Conservation (phyloP, 768 basidiomycete species). For the Mycena maculata region DNA sequence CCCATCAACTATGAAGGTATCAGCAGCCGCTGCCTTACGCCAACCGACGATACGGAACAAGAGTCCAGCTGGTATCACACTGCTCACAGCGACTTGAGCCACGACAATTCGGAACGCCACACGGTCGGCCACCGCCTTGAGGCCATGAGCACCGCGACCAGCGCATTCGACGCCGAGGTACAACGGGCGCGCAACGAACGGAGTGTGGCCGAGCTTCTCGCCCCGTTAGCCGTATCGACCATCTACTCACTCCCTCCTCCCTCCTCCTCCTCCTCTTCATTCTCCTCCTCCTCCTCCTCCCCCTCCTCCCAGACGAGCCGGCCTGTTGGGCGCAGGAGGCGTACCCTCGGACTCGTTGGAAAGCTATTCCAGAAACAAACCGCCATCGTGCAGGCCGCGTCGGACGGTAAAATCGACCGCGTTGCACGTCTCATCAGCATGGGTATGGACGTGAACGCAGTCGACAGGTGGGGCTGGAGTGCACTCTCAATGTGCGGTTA, state of each 20-base stretch:
- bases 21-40: too few species aligned
- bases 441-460: conserved; percentile 27
- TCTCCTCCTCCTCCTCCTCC: too few species aligned
- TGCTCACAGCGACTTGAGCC: not conserved
- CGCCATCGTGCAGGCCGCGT: too few species aligned
- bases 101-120: not conserved
- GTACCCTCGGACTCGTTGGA: too few species aligned
- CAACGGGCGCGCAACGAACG: conserved; percentile 13
- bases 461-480: conserved; percentile 33
- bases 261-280: conserved; percentile 3
- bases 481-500: conserved; percentile 36
- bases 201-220: conserved; percentile 22
- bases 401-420: too few species aligned
- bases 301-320: conserved; percentile 2
- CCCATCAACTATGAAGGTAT: too few species aligned
- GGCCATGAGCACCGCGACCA: conserved; percentile 16
- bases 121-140: conserved; percentile 7
- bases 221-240: conserved; percentile 17
- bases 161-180: conserved; percentile 27
- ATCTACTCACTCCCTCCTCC: conserved; percentile 9
- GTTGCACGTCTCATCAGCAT: too few species aligned
- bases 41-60: too few species aligned
- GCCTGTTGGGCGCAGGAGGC: too few species aligned
- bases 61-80: too few species aligned
- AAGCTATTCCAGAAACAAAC: too few species aligned